Conservation (phyloP, 371 early-diverging fungal genomes). For the Mortierella sp. region DNA sequence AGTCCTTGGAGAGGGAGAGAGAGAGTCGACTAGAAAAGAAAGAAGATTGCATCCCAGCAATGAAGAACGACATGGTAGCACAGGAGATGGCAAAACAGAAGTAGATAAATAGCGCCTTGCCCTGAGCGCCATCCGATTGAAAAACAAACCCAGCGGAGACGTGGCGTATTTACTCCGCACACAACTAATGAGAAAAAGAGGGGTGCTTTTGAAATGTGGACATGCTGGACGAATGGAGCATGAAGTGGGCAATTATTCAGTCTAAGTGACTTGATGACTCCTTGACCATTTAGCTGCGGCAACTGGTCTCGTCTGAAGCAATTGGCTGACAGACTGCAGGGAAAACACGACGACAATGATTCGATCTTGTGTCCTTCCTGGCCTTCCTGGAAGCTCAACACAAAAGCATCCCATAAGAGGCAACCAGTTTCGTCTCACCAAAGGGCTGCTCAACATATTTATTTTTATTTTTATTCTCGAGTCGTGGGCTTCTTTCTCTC, state of each 20-base stretch:
- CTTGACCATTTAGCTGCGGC: neutral
- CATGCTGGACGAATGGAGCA: no score
- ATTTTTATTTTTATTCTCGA: conserved; percentile 6
- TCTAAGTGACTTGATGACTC: neutral
- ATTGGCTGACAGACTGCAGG: neutral
- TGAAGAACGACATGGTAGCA: neutral
- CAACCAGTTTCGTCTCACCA: neutral
- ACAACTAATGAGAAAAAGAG: neutral
- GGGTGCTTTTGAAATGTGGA: no score
- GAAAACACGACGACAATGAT: neutral
- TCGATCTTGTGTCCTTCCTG: neutral
- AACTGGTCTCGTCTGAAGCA: neutral
- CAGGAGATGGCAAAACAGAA: neutral
- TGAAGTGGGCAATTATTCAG: neutral
- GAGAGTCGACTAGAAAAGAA: neutral
- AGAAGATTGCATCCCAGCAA: neutral
- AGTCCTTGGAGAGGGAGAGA: neutral
- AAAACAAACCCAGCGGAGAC: neutral
- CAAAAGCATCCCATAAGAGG: neutral
- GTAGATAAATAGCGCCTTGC: neutral
- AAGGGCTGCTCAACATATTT: neutral
- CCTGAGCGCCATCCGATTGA: neutral
- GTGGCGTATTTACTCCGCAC: no score
- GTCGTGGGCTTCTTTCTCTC: neutral
- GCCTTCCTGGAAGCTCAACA: neutral